These are phyloP conservation scores for Paspalum notatum DNA, from an alignment of 176 grass and related monocot species.

Conservation along the genomic window DNA sequence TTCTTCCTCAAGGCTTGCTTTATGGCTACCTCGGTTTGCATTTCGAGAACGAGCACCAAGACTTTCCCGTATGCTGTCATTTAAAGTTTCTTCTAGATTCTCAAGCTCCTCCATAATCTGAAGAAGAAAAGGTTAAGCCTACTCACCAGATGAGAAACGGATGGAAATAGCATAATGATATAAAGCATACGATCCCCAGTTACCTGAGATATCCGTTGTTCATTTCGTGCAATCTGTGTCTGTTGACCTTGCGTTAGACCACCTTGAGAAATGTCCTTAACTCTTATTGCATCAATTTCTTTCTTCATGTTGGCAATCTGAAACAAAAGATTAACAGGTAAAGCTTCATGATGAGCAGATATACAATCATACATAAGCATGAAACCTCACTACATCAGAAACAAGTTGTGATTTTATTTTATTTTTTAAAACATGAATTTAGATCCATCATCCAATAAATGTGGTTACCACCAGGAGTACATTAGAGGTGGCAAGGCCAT, in stretches of 20 bases:
- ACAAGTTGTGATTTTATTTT: constrained; percentile 4
- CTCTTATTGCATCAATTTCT: constrained; percentile 94
- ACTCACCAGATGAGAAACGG: neutral
- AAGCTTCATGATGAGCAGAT: constrained; percentile 28
- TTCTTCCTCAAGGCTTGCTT: constrained; percentile 75
- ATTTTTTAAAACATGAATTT: neutral
- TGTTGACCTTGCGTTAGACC: constrained; percentile 99
- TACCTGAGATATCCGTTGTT: constrained; percentile 92
- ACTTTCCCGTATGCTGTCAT: constrained; percentile 97
- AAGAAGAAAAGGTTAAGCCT: constrained; percentile 18
- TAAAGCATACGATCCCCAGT: constrained; percentile 18
- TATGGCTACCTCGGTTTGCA: constrained; percentile 51
- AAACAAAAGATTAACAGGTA: constrained; percentile 10
- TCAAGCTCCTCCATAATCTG: constrained; percentile 97
- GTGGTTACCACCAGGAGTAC: neutral
- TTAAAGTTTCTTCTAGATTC: constrained; percentile 97
- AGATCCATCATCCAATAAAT: neutral
- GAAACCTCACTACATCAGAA: constrained; percentile 24
- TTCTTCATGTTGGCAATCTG: constrained; percentile 99
- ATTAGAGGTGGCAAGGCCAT: neutral
- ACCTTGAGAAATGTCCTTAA: constrained; percentile 94
- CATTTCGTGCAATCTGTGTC: constrained; percentile 99
- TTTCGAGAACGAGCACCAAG: constrained; percentile 85
- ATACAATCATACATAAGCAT: neutral
- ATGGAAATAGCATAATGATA: constrained; percentile 24